Evolutionary conservation across 805 yeast genomes (phyloP), one percentile per base, ranked within the genome.

Genomic region (Tetrapisispora pingtungensis): DNA sequence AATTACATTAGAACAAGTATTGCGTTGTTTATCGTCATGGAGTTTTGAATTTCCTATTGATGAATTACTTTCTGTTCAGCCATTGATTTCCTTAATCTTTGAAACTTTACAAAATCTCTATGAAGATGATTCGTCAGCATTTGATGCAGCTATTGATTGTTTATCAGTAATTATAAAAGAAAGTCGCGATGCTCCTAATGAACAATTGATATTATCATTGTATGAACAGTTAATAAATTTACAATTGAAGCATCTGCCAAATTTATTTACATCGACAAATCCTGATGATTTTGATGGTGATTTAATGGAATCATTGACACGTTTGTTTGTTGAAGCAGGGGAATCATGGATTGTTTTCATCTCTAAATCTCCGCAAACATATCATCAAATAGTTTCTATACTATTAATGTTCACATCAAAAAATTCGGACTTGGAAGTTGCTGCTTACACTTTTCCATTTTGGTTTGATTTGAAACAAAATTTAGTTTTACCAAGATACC

Each of bases 291-390:
- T 81, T 53, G 71, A 75, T 22, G 56, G 55, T 22, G 93, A 83
- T 31, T 71, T 73, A 33, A 74, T 84, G 56, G 81, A 80, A 45
- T 78, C 84, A 13, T 67, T 84, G 43, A 77, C 95, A 0, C 73
- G 93, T 55, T 61, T 93, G 36, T 85, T 84, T 60, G 84, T 88
- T 7, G 95, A 88, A 54, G 95, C 97, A 1, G 96, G 95, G 45
- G 97, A 88, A 65, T 75, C 95, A 1, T 93, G 98, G 98, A 93
- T 87, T 63, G 84, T 84, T 30, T 69, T 84, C 30, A 78, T 93
- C 41, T 87, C 90, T 7, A 78, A 78, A 53, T 68, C 74, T 43
- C 93, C 97, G 0, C 65, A 64, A 37, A 73, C 74, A 37, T 89
- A 84, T 66, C 73, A 75, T 50, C 83, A 84, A 1, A 66, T 93